phyloP scores from a whole-genome alignment of 352 stramenopile species.

The Lagenidium sp. region DNA sequence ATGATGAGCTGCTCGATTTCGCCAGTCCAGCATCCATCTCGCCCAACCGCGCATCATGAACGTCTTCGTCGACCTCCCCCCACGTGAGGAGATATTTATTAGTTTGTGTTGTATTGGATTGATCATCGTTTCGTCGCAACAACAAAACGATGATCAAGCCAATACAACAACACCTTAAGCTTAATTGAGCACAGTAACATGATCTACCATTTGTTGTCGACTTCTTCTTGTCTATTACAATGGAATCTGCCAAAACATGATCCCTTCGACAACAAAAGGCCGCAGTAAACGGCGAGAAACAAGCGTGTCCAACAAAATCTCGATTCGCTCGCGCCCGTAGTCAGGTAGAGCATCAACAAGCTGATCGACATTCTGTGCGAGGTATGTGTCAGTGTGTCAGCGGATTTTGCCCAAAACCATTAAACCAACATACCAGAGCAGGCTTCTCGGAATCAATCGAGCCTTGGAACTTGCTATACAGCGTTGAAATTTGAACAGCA shows the following conservation, averaged over 20 bases:
- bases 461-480: constrained; percentile 82
- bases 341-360: constrained; percentile 57
- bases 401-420: too few relatives aligned
- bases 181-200: too few relatives aligned
- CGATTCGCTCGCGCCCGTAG: constrained; percentile 60
- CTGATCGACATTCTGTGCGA: constrained; percentile 50
- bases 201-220: too few relatives aligned
- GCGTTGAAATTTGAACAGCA: constrained; percentile 73
- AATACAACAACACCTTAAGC: too few relatives aligned
- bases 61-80: too few relatives aligned
- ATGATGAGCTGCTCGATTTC: constrained; percentile 64
- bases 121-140: too few relatives aligned
- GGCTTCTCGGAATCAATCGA: constrained; percentile 27
- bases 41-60: too few relatives aligned
- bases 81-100: too few relatives aligned
- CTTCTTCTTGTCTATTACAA: constrained; percentile 14
- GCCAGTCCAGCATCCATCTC: too few relatives aligned
- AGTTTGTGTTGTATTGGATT: too few relatives aligned
- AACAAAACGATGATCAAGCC: too few relatives aligned
- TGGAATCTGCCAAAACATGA: constrained; percentile 77
- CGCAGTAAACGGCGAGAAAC: constrained; percentile 67
- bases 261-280: constrained; percentile 77
- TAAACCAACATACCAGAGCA: constrained; percentile 45
- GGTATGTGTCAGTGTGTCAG: constrained; percentile 1
- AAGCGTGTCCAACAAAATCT: constrained; percentile 69